Conservation (phyloP, 768 basidiomycete species). For the Agrocybe pediades region DNA sequence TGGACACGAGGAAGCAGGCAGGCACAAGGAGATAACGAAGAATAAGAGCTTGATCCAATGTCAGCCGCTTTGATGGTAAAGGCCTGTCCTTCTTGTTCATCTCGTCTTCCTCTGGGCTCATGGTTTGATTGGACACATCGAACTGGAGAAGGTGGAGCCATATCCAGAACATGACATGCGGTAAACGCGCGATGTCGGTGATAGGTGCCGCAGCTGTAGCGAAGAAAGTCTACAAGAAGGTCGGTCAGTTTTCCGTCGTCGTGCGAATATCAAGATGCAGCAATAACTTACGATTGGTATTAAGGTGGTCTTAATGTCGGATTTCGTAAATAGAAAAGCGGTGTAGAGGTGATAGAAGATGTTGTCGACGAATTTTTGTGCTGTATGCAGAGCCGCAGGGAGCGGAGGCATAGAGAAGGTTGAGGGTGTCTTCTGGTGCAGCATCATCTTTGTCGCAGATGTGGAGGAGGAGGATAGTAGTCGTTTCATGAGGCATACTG, state of each 20-base stretch:
- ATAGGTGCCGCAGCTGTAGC: not conserved
- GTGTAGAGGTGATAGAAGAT: not conserved
- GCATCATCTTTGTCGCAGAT: not conserved
- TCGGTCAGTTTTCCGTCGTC: not conserved
- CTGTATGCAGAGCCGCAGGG: no score
- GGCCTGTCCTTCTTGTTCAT: not conserved
- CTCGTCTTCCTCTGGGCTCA: not conserved
- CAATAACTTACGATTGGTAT: not conserved
- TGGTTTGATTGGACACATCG: not conserved
- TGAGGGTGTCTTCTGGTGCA: not conserved
- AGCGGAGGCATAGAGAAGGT: no score
- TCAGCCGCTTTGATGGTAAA: not conserved
- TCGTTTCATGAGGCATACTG: not conserved
- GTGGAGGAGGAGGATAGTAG: not conserved
- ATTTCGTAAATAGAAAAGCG: slow-evolving; percentile 1
- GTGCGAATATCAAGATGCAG: no score
- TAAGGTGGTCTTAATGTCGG: slow-evolving; percentile 2
- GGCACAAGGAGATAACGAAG: not conserved
- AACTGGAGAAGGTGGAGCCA: not conserved
- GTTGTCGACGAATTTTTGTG: not conserved
- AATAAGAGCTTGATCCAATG: not conserved
- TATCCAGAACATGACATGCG: not conserved
- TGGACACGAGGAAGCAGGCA: not conserved
- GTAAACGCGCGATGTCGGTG: not conserved
- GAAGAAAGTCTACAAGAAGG: not conserved